phyloP scores from a whole-genome alignment of 768 basidiomycete species.

The Calocera cornea region DNA sequence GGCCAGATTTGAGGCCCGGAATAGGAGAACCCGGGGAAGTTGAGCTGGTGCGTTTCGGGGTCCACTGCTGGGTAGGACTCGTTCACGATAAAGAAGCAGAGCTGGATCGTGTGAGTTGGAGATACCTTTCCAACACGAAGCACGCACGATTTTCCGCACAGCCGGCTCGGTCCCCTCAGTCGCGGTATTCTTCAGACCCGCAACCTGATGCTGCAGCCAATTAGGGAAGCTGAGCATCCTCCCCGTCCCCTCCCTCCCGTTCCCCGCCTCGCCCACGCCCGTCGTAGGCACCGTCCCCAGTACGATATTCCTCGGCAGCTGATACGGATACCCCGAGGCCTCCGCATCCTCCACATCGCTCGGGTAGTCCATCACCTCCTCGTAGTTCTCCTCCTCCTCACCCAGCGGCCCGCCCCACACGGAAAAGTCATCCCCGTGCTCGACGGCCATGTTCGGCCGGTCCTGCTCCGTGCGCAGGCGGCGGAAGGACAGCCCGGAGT shows the following conservation, averaged over 20 bases:
- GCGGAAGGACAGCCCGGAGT: constrained; percentile 6
- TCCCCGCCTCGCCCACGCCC: background rate
- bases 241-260: background rate
- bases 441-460: background rate
- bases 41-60: background rate
- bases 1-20: background rate
- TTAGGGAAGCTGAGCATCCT: constrained; percentile 9
- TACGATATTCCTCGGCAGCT: background rate
- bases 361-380: constrained; percentile 5
- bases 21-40: constrained; percentile 7
- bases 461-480: constrained; percentile 6
- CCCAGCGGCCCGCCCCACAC: too few species aligned
- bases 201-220: constrained; percentile 7
- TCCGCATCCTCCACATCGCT: constrained; percentile 8
- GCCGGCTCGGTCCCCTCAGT: background rate
- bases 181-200: constrained; percentile 2
- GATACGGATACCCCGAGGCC: background rate
- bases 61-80: background rate
- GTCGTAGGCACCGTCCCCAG: constrained; percentile 7
- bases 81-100: constrained; percentile 11
- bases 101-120: background rate
- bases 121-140: background rate
- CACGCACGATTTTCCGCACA: constrained; percentile 8
- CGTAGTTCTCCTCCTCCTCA: background rate
- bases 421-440: background rate